Evolutionary conservation across 2,329 filamentous ascomycete species (phyloP).

Genomic region (Huntiella moniliformis): DNA sequence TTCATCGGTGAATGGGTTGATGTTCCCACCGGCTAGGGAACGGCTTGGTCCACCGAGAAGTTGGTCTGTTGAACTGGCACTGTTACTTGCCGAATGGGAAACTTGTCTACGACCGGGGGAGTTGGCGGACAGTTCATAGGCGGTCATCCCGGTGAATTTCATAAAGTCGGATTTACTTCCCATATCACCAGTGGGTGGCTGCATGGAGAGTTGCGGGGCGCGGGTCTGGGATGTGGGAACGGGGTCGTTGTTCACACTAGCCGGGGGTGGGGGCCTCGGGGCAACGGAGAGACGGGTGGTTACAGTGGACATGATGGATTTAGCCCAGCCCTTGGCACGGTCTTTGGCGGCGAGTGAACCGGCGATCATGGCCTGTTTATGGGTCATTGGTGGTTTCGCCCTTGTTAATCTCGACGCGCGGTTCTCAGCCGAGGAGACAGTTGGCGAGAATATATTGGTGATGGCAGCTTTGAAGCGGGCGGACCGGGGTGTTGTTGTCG

Average conservation of each 20-base stretch:
- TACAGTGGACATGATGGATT: conserved; percentile 11
- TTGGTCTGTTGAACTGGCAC: conserved; percentile 20
- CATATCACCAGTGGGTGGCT: background rate
- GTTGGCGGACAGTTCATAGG: conserved; percentile 22
- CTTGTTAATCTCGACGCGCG: conserved; percentile 26
- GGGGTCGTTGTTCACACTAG: background rate
- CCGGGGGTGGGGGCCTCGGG: background rate
- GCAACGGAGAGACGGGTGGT: background rate
- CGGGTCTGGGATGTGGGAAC: background rate
- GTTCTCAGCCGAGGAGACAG: conserved; percentile 23
- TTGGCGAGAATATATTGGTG: conserved; percentile 13
- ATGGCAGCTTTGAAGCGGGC: conserved; percentile 24
- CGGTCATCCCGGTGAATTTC: conserved; percentile 25
- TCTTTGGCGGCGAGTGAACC: conserved; percentile 18
- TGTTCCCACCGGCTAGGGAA: conserved; percentile 21
- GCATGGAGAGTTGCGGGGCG: background rate
- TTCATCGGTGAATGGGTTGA: conserved; percentile 30
- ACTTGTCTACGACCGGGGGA: conserved; percentile 18
- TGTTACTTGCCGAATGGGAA: conserved; percentile 16
- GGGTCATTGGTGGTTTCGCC: conserved; percentile 11
- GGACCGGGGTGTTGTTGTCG: conserved; percentile 29
- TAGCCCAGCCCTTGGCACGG: conserved; percentile 15
- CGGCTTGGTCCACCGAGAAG: conserved; percentile 19
- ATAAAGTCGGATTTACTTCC: conserved; percentile 24
- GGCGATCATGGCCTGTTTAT: conserved; percentile 15